Base-by-base conservation (phyloP, 352 stramenopile species). In the Halophytophthora polymorphica region DNA sequence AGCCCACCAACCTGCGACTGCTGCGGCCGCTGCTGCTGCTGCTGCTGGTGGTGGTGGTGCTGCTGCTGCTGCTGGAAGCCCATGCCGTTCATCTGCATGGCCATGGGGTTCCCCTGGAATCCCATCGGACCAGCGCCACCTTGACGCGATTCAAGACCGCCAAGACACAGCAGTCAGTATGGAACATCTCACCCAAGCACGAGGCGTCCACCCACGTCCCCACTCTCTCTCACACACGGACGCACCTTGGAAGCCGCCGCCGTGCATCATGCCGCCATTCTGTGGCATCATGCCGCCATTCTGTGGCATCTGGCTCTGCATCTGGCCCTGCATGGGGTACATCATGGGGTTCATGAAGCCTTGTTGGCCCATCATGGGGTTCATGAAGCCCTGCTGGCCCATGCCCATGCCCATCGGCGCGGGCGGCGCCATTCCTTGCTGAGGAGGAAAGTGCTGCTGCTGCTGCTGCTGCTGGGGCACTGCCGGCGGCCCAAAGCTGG, bases 41-140 rank as follows among this genome's bases (percentile, higher is more conserved):
- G 56, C 2, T 58, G 61, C 14, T 64, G 64, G 28, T 61, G 62
- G 2, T 55, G 52, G 5, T 66, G 66, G 13, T 72, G 64, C 11
- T 65, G 66, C 36, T 62, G 59, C 6, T 57, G 69, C 15, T 67
- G 65, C 40, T 76, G 67, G 49, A 80, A 80, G 7, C 64, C 69
- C 70, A 73, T 78, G n/a, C 72, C 67, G 45, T 80, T 77, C 71
- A 79, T 83, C 45, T 83, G 41, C 46, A 72, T 69, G 6, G 56
- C 64, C 74, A 88, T 85, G 6, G 68, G 60, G 47, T 83, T 83
- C 69, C 61, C 58, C 37, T 69, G 73, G 43, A 86, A 87, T 31
- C 71, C 71, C 71, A 85, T 88, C 29, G 56, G 58, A 14, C 58
- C 46, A 56, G 51, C 54, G 17, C 28, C 70, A 58, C 60, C 61